phyloP scores from a whole-genome alignment of 192 early-diverging fungal genomes.

The Spizellomyces sp. region DNA sequence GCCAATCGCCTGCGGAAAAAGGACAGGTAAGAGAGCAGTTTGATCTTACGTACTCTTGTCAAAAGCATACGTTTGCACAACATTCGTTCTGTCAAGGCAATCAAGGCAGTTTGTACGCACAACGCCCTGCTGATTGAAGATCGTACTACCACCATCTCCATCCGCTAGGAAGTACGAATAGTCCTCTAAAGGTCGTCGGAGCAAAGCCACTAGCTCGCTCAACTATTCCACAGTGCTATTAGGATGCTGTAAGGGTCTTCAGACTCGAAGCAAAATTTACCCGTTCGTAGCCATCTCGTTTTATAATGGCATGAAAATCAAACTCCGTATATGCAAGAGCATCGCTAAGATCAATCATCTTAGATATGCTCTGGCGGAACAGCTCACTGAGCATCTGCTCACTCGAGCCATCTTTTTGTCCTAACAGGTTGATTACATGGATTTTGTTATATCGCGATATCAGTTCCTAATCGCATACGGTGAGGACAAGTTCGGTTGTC shows the following conservation, averaged over 20 bases:
- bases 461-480: conserved; percentile 47
- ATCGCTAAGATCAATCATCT: conserved; percentile 41
- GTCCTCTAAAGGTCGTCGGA: conserved; percentile 54
- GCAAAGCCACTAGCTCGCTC: conserved; percentile 53
- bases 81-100: conserved; percentile 91
- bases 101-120: conserved; percentile 88
- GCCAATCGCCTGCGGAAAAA: conserved; percentile 15
- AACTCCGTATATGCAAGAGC: conserved; percentile 69
- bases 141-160: conserved; percentile 52
- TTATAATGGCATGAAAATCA: conserved; percentile 82
- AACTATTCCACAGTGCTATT: neutral
- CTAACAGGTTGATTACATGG: conserved; percentile 79
- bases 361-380: conserved; percentile 55
- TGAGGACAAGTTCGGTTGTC: conserved; percentile 18
- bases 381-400: conserved; percentile 73
- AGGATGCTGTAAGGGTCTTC: neutral
- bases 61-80: conserved; percentile 68
- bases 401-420: conserved; percentile 61
- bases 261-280: conserved; percentile 26
- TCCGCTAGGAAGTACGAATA: conserved; percentile 76
- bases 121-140: conserved; percentile 77
- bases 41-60: neutral
- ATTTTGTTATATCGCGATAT: conserved; percentile 73
- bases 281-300: conserved; percentile 77
- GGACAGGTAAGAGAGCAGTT: no score